phyloP scores from a whole-genome alignment of 164 flowering plant species.

The Piper longum region DNA sequence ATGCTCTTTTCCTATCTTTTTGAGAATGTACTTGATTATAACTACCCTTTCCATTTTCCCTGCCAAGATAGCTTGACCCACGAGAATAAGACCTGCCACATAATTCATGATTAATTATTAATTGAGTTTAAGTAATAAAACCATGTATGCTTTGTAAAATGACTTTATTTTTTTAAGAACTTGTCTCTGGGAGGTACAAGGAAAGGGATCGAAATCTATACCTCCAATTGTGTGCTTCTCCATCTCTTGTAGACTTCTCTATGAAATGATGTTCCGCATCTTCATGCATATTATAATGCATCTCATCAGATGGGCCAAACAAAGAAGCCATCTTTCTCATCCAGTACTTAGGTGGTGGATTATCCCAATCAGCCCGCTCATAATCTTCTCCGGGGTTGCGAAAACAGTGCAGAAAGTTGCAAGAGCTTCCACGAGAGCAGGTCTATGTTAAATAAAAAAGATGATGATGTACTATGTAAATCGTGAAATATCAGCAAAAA shows the following conservation, averaged over 20 bases:
- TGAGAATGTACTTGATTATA: neutral
- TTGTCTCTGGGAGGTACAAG: neutral
- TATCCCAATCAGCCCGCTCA: conserved; percentile 99
- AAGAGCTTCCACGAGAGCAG: conserved; percentile 77
- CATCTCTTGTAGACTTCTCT: conserved; percentile 14
- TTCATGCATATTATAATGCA: conserved; percentile 12
- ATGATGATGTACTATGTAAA: neutral
- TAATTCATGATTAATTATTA: no score
- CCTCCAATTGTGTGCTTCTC: neutral
- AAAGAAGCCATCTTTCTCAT: conserved; percentile 57
- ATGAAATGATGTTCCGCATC: conserved; percentile 13
- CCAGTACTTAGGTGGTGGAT: conserved; percentile 85
- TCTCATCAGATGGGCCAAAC: conserved; percentile 60
- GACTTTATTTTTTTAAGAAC: no score
- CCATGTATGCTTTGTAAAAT: no score
- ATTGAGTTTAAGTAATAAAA: no score
- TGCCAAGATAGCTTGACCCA: neutral
- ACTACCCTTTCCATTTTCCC: neutral
- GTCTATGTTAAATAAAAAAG: conserved; percentile 26
- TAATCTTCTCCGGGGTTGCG: conserved; percentile 96
- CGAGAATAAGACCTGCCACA: neutral
- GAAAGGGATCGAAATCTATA: neutral
- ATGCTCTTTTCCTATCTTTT: neutral
- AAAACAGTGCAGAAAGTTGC: conserved; percentile 95
- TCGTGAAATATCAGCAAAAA: neutral